These are phyloP conservation scores for Neurospora crassa DNA, from an alignment of 2,329 filamentous ascomycete genomes.

Conservation along the genomic window DNA sequence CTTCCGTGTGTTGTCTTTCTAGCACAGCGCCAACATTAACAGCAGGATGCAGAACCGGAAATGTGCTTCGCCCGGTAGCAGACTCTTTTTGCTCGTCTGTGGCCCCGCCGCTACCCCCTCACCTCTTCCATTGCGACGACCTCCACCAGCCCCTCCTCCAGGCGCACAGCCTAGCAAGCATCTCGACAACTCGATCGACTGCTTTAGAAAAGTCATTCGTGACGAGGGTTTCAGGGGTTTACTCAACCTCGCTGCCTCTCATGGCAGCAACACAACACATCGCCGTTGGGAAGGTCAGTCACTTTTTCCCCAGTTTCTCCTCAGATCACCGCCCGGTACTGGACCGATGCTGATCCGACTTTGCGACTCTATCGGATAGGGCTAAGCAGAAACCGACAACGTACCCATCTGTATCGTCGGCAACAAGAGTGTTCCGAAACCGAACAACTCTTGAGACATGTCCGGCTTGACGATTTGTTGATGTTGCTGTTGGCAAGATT, in stretches of 20 bases:
- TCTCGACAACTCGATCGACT: not conserved
- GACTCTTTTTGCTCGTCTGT: not conserved
- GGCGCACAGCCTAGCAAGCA: not conserved
- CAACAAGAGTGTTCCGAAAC: not conserved
- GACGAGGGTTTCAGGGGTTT: not conserved
- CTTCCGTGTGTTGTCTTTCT: not conserved
- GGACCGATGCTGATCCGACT: not conserved
- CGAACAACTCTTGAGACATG: not conserved
- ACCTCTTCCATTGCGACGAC: not conserved
- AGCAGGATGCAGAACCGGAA: not conserved
- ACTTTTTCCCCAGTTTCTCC: not conserved
- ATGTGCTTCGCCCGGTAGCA: not conserved
- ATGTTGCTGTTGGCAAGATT: slow-evolving; percentile 73
- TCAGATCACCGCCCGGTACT: not conserved
- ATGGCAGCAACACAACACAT: not conserved
- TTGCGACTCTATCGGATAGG: not conserved
- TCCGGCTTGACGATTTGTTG: slow-evolving; percentile 17
- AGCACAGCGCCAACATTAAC: not conserved
- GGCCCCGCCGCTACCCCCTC: not conserved
- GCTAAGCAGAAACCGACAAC: not conserved
- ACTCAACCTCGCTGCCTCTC: not conserved
- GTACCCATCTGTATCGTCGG: not conserved
- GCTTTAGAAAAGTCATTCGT: not conserved
- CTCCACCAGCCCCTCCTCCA: not conserved
- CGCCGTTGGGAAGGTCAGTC: not conserved